Percentiles rank a stretch among this genome's conserved stretches.
These are phyloP conservation scores for Teunomyces panamensis DNA, from an alignment of 805 yeast species.

Conservation along the genomic window DNA sequence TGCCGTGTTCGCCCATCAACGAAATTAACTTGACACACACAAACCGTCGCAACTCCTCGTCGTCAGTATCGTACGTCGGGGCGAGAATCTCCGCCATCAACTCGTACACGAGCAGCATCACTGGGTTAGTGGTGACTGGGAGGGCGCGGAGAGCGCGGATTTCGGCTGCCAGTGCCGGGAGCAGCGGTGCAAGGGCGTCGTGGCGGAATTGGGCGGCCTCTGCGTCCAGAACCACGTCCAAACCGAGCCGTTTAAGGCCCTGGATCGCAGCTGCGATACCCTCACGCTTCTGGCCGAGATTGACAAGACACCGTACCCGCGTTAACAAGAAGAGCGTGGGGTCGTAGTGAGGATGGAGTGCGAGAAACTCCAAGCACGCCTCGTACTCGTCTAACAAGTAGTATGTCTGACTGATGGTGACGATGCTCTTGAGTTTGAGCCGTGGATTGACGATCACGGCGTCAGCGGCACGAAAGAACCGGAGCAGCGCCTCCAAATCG, in stretches of 20 bases:
- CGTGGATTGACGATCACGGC: conserved; percentile 21
- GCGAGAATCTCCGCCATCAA: conserved; percentile 38
- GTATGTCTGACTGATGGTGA: conserved; percentile 33
- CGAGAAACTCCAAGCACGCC: conserved; percentile 33
- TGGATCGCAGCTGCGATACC: conserved; percentile 33
- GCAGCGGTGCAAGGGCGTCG: conserved; percentile 18
- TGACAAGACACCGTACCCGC: conserved; percentile 36
- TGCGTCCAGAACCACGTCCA: conserved; percentile 27
- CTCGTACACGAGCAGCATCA: conserved; percentile 34
- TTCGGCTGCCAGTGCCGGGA: conserved; percentile 40
- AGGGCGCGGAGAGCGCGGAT: conserved; percentile 28
- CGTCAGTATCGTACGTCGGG: conserved; percentile 27
- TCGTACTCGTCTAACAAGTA: conserved; percentile 27
- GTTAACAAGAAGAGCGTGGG: conserved; percentile 33
- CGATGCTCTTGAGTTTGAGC: conserved; percentile 19
- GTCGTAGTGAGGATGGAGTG: conserved; percentile 19
- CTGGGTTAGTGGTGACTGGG: conserved; percentile 22
- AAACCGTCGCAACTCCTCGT: conserved; percentile 25
- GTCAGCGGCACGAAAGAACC: conserved; percentile 37
- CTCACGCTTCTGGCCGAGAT: conserved; percentile 25
- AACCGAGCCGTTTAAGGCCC: conserved; percentile 34
- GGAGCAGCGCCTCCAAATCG: conserved; percentile 39
- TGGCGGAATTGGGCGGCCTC: conserved; percentile 19
- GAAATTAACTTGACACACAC: conserved; percentile 31
- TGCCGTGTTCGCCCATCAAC: conserved; percentile 39